Evolutionary conservation across 1,139 yeast species (phyloP), one percentile per base, ranked within the genome.

Genomic region (Hyphopichia khmerensis): DNA sequence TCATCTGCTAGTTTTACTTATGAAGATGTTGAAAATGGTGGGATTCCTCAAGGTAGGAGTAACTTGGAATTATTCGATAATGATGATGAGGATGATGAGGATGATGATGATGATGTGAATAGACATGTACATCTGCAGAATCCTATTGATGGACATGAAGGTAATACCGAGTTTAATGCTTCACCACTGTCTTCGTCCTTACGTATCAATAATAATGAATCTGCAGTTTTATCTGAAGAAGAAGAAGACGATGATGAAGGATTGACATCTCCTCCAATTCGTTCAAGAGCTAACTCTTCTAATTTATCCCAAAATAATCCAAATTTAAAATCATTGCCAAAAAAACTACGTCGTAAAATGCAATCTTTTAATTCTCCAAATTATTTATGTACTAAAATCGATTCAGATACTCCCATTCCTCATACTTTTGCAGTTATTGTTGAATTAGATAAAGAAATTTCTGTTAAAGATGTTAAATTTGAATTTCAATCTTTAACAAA

Each of bases 1-100:
- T 57, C 65, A 17, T 64, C 75, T 3, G 69, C 75, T 17, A 67
- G 74, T 46, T 70, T 67, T 46, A 69, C 76, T 10, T 71, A 72
- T 49, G 78, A 72, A 46, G 79, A 73, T 45, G 73, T 62, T 13
- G 78, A 72, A 45, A 69, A 69, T 49, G 78, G 72, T 7, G 69
- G 70, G 1, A 55, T 51, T 7, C 51, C 52, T 4, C 45, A 47
- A 32, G 45, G 40, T 33, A 42, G 40, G 33, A 50, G 1, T 49
- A 32, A 36, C 24, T 34, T 18, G 17, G 40, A 35, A 9, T 43
- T 39, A n/a, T 6, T 35, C 26, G 43, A 43, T 11, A 40, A 36
- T 23, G 43, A 36, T 13, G 46, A 40, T 14, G 23, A 38, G 18
- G 44, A 42, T 2, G 43, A 39, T 3, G 40, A 35, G 11, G 51